Evolutionary conservation across 2,329 filamentous ascomycete species (phyloP), one percentile per base, ranked within the genome.

Genomic region (Fusarium coicis): DNA sequence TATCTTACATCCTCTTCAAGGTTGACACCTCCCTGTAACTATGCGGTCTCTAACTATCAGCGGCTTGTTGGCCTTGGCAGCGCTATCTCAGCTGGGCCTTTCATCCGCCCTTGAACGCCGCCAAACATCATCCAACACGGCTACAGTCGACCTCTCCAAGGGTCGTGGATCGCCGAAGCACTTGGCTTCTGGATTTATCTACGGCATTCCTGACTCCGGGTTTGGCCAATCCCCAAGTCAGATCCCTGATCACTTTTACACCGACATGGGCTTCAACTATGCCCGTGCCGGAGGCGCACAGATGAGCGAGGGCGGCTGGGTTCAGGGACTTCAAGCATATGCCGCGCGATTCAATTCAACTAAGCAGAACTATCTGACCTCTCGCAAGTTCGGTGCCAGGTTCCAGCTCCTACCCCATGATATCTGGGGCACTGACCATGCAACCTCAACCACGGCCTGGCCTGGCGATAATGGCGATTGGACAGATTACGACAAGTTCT

Each of bases 201-300:
- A 61, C n/a, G 58, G 58, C 9, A 61, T 61, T 12, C 58, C 58
- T 11, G 47, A 61, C 39, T n/a, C n/a, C 23, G 56, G 56, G 21
- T 50, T 59, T 21, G 43, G 56, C 16, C 56, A 59, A 14, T 50
- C 56, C 26, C 58, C 47, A 19, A 54, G 6, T 26, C 58, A 61
- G 47, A 61, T 54, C 34, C 58, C 58, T 23, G 47, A 61, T 44
- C 58, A 61, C 37, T 61, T 61, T 9, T 61, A 54, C 39, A n/a
- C 58, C 16, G 58, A 61, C 19, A 61, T 61, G 10, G 47, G 37
- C 23, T 54, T 61, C 2, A 53, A 61, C 19, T 61, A 50, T 34
- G 46, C 49, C 23, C 58, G 58, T 28, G 47, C 58, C n/a, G 47
- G 58, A 53, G 58, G 58, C 19, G 58, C 58, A 23, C 58, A 61